These are phyloP conservation scores for Mycena pura DNA, from an alignment of 768 basidiomycete genomes.

Conservation along the genomic window DNA sequence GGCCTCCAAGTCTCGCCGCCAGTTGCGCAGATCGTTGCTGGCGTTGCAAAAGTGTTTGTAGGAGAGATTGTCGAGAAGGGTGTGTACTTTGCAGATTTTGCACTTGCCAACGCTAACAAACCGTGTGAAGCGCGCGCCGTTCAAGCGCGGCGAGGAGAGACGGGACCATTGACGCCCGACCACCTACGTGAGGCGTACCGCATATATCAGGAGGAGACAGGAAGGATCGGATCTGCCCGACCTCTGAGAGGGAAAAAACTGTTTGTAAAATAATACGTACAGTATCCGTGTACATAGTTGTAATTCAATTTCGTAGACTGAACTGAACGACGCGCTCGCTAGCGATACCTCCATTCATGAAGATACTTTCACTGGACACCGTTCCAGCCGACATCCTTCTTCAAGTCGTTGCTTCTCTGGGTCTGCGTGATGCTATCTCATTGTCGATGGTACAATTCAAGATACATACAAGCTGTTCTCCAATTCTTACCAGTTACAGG, in stretches of 20 bases:
- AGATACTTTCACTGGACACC: not conserved
- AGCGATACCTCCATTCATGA: no score
- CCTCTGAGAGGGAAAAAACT: conserved; percentile 73
- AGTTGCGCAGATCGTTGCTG: conserved; percentile 88
- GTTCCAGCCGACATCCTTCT: conserved; percentile 35
- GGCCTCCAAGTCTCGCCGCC: conserved; percentile 87
- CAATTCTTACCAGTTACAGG: conserved; percentile 20
- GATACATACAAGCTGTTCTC: no score
- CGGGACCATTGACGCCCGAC: conserved; percentile 84
- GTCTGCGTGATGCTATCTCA: conserved; percentile 31
- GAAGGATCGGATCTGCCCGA: conserved; percentile 79
- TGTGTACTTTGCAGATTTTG: no score
- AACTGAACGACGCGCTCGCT: no score
- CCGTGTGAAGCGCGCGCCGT: conserved; percentile 68
- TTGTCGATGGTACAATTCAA: conserved; percentile 28
- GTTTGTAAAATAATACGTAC: conserved; percentile 65
- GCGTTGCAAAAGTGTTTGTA: conserved; percentile 90
- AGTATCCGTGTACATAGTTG: no score
- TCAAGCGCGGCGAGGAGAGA: conserved; percentile 73
- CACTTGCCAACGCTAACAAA: conserved; percentile 1
- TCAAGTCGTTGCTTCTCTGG: conserved; percentile 27
- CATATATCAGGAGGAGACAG: conserved; percentile 81
- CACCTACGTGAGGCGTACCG: conserved; percentile 91
- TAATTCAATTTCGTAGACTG: no score
- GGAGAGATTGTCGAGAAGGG: conserved; percentile 93